Percentiles rank a stretch among this genome's conserved stretches.
Evolutionary conservation across 1,284 basidiomycete genomes (phyloP).

Genomic region (Dichomitus squalens): DNA sequence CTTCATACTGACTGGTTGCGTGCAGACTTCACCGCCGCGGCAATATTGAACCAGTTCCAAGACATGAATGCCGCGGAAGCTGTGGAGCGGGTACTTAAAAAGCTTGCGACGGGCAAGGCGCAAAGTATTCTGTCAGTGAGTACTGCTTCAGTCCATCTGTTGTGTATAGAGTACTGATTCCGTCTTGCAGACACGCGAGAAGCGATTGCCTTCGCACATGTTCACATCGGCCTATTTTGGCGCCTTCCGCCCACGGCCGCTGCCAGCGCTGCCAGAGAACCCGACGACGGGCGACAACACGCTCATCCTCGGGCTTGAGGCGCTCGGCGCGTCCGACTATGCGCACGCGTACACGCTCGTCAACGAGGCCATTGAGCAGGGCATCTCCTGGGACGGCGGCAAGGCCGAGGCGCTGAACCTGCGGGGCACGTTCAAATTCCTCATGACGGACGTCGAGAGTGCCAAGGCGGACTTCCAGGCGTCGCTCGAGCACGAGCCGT

Average conservation of each 20-base stretch:
- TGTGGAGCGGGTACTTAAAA: constrained; percentile 93
- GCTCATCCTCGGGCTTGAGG: constrained; percentile 79
- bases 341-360: constrained; percentile 79
- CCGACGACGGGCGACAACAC: constrained; percentile 85
- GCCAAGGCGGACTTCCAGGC: constrained; percentile 87
- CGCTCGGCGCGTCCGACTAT: constrained; percentile 89
- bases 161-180: no score
- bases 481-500: constrained; percentile 74
- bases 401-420: constrained; percentile 92
- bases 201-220: constrained; percentile 86
- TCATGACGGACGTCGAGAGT: constrained; percentile 83
- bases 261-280: constrained; percentile 76
- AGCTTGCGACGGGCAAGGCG: constrained; percentile 76
- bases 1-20: not conserved
- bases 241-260: constrained; percentile 86
- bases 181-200: constrained; percentile 68
- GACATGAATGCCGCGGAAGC: constrained; percentile 80
- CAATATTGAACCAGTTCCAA: constrained; percentile 93
- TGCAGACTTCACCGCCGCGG: constrained; percentile 92
- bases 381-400: constrained; percentile 76
- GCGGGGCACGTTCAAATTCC: constrained; percentile 97
- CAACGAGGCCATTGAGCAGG: constrained; percentile 89
- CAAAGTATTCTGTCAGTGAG: constrained; percentile 66
- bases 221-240: constrained; percentile 97
- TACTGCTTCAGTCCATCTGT: constrained; percentile 5